phyloP scores from a whole-genome alignment of 352 stramenopile species.

The Phytophthora macrochlamydospora region DNA sequence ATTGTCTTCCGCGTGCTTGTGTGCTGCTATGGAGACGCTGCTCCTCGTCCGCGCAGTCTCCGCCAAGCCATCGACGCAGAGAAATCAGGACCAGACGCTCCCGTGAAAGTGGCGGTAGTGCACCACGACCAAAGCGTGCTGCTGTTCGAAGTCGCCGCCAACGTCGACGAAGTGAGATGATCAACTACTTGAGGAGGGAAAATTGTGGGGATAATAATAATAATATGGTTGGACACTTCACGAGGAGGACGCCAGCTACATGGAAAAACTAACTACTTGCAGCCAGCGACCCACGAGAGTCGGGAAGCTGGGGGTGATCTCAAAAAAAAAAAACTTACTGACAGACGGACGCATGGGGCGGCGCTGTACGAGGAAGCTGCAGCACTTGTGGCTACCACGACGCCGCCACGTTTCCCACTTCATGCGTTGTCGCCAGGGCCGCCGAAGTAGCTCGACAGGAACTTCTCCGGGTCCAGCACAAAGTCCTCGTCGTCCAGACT shows the following conservation, averaged over 20 bases:
- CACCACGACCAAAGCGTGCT: constrained; percentile 62
- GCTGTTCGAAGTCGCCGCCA: constrained; percentile 54
- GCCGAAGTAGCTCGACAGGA: constrained; percentile 85
- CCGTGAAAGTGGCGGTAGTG: constrained; percentile 70
- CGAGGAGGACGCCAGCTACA: constrained; percentile 17
- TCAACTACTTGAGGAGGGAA: constrained; percentile 4
- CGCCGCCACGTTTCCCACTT: constrained; percentile 27
- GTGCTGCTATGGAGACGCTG: constrained; percentile 44
- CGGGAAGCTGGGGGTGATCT: constrained; percentile 23
- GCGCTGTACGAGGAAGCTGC: constrained; percentile 46
- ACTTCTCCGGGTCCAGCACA: constrained; percentile 86
- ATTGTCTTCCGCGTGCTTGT: constrained; percentile 68
- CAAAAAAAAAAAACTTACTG: constrained; percentile 38
- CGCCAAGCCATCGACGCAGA: constrained; percentile 11
- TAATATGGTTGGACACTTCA: constrained; percentile 35
- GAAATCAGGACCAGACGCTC: constrained; percentile 21
- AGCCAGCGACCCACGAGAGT: constrained; percentile 11
- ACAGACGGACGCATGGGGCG: constrained; percentile 37
- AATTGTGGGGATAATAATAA: constrained; percentile 51
- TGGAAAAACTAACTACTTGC: constrained; percentile 13
- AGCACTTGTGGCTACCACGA: constrained; percentile 51
- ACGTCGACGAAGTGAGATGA: neutral
- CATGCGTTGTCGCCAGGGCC: constrained; percentile 36
- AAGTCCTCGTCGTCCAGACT: constrained; percentile 78
- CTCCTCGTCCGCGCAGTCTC: constrained; percentile 34